Base-by-base conservation (phyloP, 805 yeast species). In the Spathaspora passalidarum region DNA sequence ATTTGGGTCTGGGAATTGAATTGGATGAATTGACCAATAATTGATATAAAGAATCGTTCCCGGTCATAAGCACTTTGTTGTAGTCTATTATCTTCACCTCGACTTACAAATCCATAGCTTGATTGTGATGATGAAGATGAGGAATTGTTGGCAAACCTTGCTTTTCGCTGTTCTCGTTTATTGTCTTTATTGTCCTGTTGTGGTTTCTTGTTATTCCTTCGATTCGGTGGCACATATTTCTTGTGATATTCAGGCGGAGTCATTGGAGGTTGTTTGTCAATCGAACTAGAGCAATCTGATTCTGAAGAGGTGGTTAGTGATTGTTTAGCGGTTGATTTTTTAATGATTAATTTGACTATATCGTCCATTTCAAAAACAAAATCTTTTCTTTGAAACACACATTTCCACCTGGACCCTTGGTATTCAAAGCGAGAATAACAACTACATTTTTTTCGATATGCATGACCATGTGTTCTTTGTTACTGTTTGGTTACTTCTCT, bases 81-180 rank as follows among this genome's bases (percentile, higher is more conserved):
- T 36, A 84, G 65, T 34, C 76, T 57, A 43, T 56, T 57, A 45
- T 76, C 82, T 38, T 77, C 82, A 1, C 88, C 87, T 46, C 88
- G 64, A 50, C 88, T 83, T 6, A 82, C 60, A 42, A 80, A 64
- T 0, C 88, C 86, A 49, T 72, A 79, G 5, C 66, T 72, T 14
- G 51, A 50, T 32, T 35, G n/a, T n/a, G n/a, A n/a, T n/a, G n/a
- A n/a, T n/a, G n/a, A 29, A 4, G 38, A 6, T 22, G 23, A 2
- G 49, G 34, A 9, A 17, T 14, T 17, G 14, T 43, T 14, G 42
- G 42, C 35, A 43, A 50, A 48, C 29, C 51, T 18, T 10, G 21
- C 21, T n/a, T 42, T 13, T 44, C 48, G 29, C 29, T 29, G 34
- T 38, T 18, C 11, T 32, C 5, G 17, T 26, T 29, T 21, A 3